Evolutionary conservation across 352 stramenopile genomes (phyloP), one percentile per base, ranked within the genome.

Genomic region (Pythium utonaiense): DNA sequence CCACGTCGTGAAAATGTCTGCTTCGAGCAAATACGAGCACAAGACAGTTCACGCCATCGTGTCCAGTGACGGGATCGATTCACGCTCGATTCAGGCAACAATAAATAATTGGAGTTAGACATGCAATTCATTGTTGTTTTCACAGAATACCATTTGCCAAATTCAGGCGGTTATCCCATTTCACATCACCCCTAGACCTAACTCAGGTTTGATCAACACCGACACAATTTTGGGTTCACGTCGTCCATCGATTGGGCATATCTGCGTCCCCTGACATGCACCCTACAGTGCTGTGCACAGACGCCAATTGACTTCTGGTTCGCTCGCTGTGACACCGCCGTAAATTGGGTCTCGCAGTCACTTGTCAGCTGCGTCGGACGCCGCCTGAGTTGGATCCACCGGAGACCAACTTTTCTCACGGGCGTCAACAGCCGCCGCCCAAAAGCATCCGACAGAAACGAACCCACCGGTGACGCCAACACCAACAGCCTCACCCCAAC

Each of bases 361-460:
- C 3, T 21, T 47, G 40, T 19, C n/a, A 33, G 40, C 34, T 41
- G 34, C 16, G 10, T n/a, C 13, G 34, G 12, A 17, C 12, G 12
- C 34, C 19, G 34, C 40, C 40, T 47, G 40, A 47, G 40, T 47
- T 47, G 40, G 40, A 47, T 47, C 40, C 40, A 47, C 40, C 17
- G n/a, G n/a, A n/a, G n/a, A 47, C 40, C 40, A 47, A 47, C 40
- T 47, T 47, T 47, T 47, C 40, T 47, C 40, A 47, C 28, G 9
- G 28, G 9, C 12, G 38, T 45, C 40, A 45, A 45, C 38, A 45
- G 38, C 38, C 38, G 38, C 21, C 38, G 17, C 6, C 38, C 40
- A 16, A 10, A 10, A 41, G 34, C 34, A 14, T 16, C 5, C 40
- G 40, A 47, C 24, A 19, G 40, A 47, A 47, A 47, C 40, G 14